phyloP scores from a whole-genome alignment of 768 basidiomycete species.

The Gymnopilus dilepis region DNA sequence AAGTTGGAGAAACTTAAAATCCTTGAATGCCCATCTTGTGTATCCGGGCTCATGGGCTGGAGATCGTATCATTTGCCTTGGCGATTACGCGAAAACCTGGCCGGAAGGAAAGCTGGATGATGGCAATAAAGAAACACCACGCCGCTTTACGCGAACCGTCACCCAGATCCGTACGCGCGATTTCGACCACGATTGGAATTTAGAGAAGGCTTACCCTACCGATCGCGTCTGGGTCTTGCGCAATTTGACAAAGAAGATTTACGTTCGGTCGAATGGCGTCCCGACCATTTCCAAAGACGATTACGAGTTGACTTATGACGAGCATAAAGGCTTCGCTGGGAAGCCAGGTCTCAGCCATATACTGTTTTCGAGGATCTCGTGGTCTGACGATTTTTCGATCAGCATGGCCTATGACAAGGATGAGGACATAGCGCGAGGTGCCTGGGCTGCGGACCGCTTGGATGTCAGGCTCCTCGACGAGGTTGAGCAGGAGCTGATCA shows the following conservation, averaged over 20 bases:
- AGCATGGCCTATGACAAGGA: background rate
- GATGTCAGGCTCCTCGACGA: slow-evolving; percentile 9
- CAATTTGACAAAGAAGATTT: slow-evolving; percentile 9
- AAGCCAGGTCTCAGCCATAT: background rate
- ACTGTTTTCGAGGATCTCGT: background rate
- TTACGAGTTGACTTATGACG: background rate
- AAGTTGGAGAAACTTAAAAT: background rate
- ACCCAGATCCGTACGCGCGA: too few species aligned
- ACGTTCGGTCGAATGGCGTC: slow-evolving; percentile 7
- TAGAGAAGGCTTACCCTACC: background rate
- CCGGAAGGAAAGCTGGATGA: slow-evolving; percentile 4
- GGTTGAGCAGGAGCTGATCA: background rate
- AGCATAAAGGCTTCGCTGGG: background rate
- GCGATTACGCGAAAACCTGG: slow-evolving; percentile 19
- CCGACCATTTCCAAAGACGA: background rate
- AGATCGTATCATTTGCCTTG: slow-evolving; percentile 27
- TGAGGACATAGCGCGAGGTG: background rate
- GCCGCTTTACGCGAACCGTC: background rate
- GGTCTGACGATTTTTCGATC: slow-evolving; percentile 6
- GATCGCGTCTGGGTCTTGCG: slow-evolving; percentile 13
- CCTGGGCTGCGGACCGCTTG: slow-evolving; percentile 8
- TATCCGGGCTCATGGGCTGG: slow-evolving; percentile 24
- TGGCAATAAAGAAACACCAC: background rate
- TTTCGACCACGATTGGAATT: background rate
- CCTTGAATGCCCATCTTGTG: background rate